These are phyloP conservation scores for Petasospora fabianii DNA, from an alignment of 1,139 yeast genomes.

Conservation along the genomic window DNA sequence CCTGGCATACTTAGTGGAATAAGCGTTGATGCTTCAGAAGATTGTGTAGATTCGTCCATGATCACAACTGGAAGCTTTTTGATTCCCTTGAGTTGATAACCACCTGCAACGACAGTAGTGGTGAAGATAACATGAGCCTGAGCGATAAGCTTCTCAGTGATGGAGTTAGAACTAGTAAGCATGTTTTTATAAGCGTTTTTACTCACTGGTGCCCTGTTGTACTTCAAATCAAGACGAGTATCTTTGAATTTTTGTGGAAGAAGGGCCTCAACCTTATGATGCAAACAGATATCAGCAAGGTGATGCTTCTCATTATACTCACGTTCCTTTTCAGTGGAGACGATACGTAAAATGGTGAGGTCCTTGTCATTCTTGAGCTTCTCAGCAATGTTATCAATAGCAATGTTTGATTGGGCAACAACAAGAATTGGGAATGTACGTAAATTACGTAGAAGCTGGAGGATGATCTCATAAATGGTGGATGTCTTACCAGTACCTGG, in stretches of 20 bases:
- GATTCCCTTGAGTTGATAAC: slow-evolving; percentile 54
- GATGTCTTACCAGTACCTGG: slow-evolving; percentile 72
- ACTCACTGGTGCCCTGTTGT: slow-evolving; percentile 37
- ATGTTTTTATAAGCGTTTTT: slow-evolving; percentile 48
- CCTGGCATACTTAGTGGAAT: slow-evolving; percentile 70
- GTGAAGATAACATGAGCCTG: slow-evolving; percentile 70
- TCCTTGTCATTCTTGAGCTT: slow-evolving; percentile 52
- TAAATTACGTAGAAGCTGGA: slow-evolving; percentile 53
- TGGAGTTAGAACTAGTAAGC: slow-evolving; percentile 40
- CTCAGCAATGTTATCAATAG: slow-evolving; percentile 75
- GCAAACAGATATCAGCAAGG: slow-evolving; percentile 57
- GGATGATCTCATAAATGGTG: slow-evolving; percentile 60
- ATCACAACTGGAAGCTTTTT: slow-evolving; percentile 61
- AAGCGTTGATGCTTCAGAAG: slow-evolving; percentile 66
- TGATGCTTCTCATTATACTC: slow-evolving; percentile 57
- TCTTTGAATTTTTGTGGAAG: slow-evolving; percentile 44
- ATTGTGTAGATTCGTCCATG: slow-evolving; percentile 70
- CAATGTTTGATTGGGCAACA: slow-evolving; percentile 74
- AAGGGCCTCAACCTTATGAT: slow-evolving; percentile 52
- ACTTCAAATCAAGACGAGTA: slow-evolving; percentile 40
- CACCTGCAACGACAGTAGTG: slow-evolving; percentile 71
- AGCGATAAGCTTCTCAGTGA: slow-evolving; percentile 48
- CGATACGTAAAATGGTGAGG: slow-evolving; percentile 47
- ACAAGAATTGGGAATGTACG: slow-evolving; percentile 63
- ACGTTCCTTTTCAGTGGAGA: slow-evolving; percentile 56